These are phyloP conservation scores for Debaryomyces maramus DNA, from an alignment of 805 yeast species.

Conservation along the genomic window DNA sequence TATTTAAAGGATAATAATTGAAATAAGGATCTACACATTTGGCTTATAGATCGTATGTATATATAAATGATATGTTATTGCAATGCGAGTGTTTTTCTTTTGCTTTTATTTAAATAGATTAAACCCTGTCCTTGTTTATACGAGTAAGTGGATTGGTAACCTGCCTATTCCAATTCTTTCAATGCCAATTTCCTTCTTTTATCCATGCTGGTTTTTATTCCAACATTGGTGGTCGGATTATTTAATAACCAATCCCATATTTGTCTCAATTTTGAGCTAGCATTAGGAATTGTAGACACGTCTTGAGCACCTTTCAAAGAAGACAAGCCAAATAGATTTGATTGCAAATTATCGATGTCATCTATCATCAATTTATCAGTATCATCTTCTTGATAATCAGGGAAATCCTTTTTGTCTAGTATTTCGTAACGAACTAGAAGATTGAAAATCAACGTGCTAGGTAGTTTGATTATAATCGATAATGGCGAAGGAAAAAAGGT, in stretches of 20 bases:
- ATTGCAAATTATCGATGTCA: conserved; percentile 34
- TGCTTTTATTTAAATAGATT: no score
- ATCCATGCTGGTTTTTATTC: conserved; percentile 34
- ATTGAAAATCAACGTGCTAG: conserved; percentile 21
- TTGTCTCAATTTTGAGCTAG: conserved; percentile 21
- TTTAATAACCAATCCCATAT: conserved; percentile 26
- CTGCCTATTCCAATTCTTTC: conserved; percentile 34
- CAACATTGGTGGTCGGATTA: conserved; percentile 8
- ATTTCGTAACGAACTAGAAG: conserved; percentile 19
- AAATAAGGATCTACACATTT: background rate
- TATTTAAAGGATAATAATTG: conserved; percentile 2
- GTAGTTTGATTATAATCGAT: conserved; percentile 23
- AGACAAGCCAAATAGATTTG: conserved; percentile 40
- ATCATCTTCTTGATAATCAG: conserved; percentile 21
- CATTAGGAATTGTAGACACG: conserved; percentile 30
- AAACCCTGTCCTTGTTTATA: no score
- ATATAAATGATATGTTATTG: no score
- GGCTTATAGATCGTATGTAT: no score
- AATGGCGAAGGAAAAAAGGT: conserved; percentile 46
- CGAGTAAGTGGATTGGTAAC: no score
- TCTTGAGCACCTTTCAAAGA: conserved; percentile 41
- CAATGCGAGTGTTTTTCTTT: no score
- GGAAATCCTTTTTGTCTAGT: conserved; percentile 24
- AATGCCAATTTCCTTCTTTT: conserved; percentile 42
- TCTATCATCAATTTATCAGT: conserved; percentile 23